Conservation (phyloP, 2,329 filamentous ascomycete genomes). For the Colletotrichum melonis region DNA sequence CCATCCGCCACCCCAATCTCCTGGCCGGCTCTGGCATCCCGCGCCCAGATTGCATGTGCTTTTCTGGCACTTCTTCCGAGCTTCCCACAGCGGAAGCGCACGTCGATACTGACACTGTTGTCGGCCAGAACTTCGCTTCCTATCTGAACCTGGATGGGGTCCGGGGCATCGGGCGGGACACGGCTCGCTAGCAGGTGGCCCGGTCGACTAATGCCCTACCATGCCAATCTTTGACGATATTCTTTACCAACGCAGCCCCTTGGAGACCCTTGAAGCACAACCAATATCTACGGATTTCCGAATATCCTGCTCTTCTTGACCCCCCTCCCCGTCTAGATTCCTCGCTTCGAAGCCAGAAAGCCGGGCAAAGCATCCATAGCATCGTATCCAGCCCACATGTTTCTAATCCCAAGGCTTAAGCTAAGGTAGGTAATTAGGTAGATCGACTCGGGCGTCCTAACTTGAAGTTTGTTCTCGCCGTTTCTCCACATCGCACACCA, state of each 20-base stretch:
- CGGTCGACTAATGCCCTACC: constrained; percentile 15
- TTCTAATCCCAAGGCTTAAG: neutral
- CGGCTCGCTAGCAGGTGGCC: constrained; percentile 22
- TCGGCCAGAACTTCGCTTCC: neutral
- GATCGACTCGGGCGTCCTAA: neutral
- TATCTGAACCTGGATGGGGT: neutral
- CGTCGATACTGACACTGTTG: neutral
- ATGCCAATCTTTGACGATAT: constrained; percentile 5
- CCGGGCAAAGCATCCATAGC: neutral
- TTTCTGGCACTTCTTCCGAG: neutral
- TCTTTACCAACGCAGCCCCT: constrained; percentile 17
- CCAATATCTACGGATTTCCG: constrained; percentile 12
- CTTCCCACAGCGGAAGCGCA: neutral
- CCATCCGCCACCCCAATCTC: neutral
- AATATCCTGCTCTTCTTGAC: neutral
- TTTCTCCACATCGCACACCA: constrained; percentile 15
- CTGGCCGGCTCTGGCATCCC: neutral
- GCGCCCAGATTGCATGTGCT: neutral
- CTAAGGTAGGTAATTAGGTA: neutral
- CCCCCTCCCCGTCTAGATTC: neutral
- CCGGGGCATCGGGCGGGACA: constrained; percentile 30
- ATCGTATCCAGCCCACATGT: neutral
- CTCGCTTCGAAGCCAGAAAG: neutral
- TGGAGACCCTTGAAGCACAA: constrained; percentile 15
- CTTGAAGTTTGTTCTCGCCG: constrained; percentile 12